Base-by-base conservation (phyloP, 2,329 filamentous ascomycete genomes). In the Cercospora nicotianae region DNA sequence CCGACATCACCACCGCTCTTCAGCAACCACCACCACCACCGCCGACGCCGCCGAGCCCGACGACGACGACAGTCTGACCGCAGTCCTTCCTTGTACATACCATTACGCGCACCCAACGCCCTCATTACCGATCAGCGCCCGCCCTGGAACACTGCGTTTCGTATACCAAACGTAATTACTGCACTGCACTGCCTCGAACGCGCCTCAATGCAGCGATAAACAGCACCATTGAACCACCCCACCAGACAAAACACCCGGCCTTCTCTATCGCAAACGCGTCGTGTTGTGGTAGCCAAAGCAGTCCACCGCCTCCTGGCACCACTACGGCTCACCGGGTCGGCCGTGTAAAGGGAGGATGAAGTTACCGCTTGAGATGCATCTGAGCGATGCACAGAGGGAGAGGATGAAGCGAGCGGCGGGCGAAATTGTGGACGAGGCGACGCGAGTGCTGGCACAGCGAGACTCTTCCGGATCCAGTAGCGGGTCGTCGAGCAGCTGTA, bases 381-480 rank as follows among this genome's bases (percentile, higher is more conserved):
- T 64, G 23, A 64, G 36, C 36, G 67, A 69, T 30, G 60, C 59
- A 18, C 64, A 69, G 9, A 63, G 48, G 20, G 60, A 69, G 20
- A 63, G 16, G 23, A 55, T 63, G 20, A 42, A 64, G 61, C 69
- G 68, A 60, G 64, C 67, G n/a, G 70, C 71, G 42, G 75, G 72
- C 20, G 57, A 67, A 58, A 64, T 72, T 16, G 68, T 70, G 18
- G 63, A 70, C 42, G 59, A 70, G 20, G 68, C 72, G 33, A 72
- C 75, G 26, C 70, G 73, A 28, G 72, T 72, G 10, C 18, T 77
- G 48, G 60, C 71, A 16, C 66, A 69, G 55, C 68, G 75, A 57
- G 61, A 67, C 18, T 59, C 61, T 26, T 64, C 70, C 10, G 55
- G 60, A 8, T 60, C 62, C 61, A 69, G 67, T 65, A 65, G 63